phyloP scores from a whole-genome alignment of 495 filamentous ascomycete species.

The Penicillium fimorum region DNA sequence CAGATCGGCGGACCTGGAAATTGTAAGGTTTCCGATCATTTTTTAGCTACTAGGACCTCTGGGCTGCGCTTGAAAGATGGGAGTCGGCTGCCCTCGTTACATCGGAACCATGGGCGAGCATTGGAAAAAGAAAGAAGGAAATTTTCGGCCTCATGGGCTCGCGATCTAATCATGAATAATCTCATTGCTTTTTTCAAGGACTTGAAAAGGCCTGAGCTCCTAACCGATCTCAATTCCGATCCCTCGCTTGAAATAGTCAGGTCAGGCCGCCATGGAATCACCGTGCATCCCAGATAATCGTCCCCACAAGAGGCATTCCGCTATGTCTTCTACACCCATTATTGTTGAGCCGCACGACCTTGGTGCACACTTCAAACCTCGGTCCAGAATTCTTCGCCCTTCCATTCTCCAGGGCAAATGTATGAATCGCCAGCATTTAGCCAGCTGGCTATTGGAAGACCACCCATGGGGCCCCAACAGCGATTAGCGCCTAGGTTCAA shows the following conservation, averaged over 20 bases:
- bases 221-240: neutral
- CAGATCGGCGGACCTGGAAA: conserved; percentile 1
- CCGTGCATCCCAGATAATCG: conserved; percentile 23
- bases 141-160: neutral
- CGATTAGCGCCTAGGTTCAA: neutral
- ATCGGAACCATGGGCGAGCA: conserved; percentile 14
- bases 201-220: neutral
- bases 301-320: conserved; percentile 11
- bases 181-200: conserved; percentile 10
- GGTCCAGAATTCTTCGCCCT: neutral
- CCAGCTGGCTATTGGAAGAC: conserved; percentile 7
- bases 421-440: neutral
- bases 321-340: conserved; percentile 3
- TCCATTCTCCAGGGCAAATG: neutral
- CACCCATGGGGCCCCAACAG: neutral
- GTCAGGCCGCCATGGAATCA: conserved; percentile 16
- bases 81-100: conserved; percentile 11
- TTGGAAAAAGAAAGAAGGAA: neutral
- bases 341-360: conserved; percentile 12
- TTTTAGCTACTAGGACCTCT: neutral
- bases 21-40: conserved; percentile 15
- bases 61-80: conserved; percentile 6
- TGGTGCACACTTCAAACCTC: neutral
- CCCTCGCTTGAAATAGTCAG: neutral
- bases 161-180: neutral